These are phyloP conservation scores for Petrea volubilis DNA, from an alignment of 257 asterid genomes.

Conservation along the genomic window DNA sequence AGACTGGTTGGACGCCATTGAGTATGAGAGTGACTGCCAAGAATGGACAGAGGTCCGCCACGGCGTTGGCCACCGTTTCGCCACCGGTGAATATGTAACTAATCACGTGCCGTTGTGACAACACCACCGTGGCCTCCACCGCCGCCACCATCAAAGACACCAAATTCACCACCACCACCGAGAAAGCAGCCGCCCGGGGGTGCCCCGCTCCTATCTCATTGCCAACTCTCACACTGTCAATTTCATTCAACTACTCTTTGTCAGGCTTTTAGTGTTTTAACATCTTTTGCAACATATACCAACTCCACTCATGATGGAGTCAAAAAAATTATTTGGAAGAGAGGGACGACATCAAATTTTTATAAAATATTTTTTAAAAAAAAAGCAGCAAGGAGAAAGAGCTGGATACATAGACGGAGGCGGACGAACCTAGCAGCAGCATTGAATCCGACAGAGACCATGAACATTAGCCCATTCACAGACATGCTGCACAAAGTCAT, in stretches of 20 bases:
- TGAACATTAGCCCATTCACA: constrained; percentile 44
- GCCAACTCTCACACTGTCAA: constrained; percentile 62
- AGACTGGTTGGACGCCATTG: constrained; percentile 62
- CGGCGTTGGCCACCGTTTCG: constrained; percentile 59
- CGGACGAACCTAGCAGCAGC: constrained; percentile 56
- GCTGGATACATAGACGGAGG: not conserved
- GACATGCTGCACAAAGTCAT: constrained; percentile 44
- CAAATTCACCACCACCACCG: constrained; percentile 42
- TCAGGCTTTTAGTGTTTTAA: not conserved
- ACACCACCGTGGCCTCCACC: constrained; percentile 30
- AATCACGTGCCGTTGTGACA: constrained; percentile 46
- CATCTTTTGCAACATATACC: too few relatives aligned
- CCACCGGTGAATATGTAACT: constrained; percentile 62
- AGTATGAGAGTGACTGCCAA: constrained; percentile 57
- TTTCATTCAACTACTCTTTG: not conserved
- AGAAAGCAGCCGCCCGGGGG: constrained; percentile 51
- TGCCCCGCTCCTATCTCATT: constrained; percentile 69
- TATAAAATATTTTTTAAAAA: too few relatives aligned
- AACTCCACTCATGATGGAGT: too few relatives aligned
- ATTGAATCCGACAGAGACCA: constrained; percentile 57
- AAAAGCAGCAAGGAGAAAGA: not conserved
- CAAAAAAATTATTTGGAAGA: too few relatives aligned
- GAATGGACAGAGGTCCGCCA: constrained; percentile 56
- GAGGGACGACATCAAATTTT: too few relatives aligned
- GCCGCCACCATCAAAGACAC: constrained; percentile 44